Evolutionary conservation across 306 rosid species (phyloP).

Genomic region (Vachellia pachyceras): DNA sequence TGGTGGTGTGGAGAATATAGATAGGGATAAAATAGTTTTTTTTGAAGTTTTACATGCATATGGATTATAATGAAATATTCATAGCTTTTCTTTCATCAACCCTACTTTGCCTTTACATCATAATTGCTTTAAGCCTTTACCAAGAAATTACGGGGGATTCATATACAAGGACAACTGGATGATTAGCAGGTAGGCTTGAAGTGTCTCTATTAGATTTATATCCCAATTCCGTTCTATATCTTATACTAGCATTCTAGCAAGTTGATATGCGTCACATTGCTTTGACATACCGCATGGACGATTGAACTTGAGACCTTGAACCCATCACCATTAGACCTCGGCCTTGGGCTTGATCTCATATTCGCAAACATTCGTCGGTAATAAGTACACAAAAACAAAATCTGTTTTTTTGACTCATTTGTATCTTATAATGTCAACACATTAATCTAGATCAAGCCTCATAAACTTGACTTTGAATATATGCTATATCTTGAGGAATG

Average conservation of each 20-base stretch:
- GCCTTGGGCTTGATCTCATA: background rate
- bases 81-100: background rate
- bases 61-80: slow-evolving; percentile 25
- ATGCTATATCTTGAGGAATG: background rate
- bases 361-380: background rate
- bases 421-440: slow-evolving; percentile 14
- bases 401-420: background rate
- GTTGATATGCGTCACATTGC: background rate
- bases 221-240: background rate
- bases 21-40: background rate
- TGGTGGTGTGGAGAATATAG: slow-evolving; percentile 10
- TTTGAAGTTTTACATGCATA: background rate
- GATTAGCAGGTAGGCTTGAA: slow-evolving; percentile 1
- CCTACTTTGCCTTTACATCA: background rate
- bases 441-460: slow-evolving; percentile 4
- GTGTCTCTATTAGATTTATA: background rate
- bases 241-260: background rate
- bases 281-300: slow-evolving; percentile 1
- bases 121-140: background rate
- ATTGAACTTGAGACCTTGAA: slow-evolving; percentile 7
- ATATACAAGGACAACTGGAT: slow-evolving; percentile 7
- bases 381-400: background rate
- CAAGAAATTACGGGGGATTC: slow-evolving; percentile 6
- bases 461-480: background rate
- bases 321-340: background rate